These are phyloP conservation scores for Helichrysum umbraculigerum DNA, from an alignment of 129 eudicot species.

Conservation along the genomic window DNA sequence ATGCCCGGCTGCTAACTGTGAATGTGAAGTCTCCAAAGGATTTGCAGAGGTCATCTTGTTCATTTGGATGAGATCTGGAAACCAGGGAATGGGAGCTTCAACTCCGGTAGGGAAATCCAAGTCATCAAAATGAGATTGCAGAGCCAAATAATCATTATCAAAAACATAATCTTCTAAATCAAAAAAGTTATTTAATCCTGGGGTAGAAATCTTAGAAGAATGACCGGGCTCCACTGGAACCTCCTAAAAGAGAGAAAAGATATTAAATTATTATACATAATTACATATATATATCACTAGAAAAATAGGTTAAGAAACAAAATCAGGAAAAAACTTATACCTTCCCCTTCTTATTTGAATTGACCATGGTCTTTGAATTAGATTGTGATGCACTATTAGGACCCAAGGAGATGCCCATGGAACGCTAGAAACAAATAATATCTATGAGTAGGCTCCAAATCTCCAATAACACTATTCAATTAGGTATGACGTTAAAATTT, in stretches of 20 bases:
- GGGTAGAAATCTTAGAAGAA: not conserved
- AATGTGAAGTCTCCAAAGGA: not conserved
- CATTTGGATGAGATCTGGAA: slow-evolving; percentile 25
- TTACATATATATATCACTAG: not conserved
- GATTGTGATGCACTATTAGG: slow-evolving; percentile 23
- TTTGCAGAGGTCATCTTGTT: not conserved
- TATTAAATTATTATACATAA: too few species aligned
- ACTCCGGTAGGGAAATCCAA: slow-evolving; percentile 75
- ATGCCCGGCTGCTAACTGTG: not conserved
- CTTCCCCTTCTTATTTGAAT: slow-evolving; percentile 11
- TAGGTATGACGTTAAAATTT: not conserved
- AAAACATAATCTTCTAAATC: slow-evolving; percentile 41
- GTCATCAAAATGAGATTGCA: slow-evolving; percentile 79
- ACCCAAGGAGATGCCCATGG: slow-evolving; percentile 13
- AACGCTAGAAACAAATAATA: not conserved
- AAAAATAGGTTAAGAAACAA: slow-evolving; percentile 10
- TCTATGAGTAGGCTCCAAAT: not conserved
- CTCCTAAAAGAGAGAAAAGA: slow-evolving; percentile 12
- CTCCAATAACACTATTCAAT: not conserved
- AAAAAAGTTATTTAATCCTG: slow-evolving; percentile 32
- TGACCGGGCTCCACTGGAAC: not conserved
- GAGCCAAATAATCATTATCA: slow-evolving; percentile 45
- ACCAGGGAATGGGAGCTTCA: slow-evolving; percentile 76
- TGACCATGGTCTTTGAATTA: slow-evolving; percentile 6
- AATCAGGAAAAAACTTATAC: slow-evolving; percentile 1